Conservation (phyloP, 1,139 yeast species). For the Diutina neorugosa region DNA sequence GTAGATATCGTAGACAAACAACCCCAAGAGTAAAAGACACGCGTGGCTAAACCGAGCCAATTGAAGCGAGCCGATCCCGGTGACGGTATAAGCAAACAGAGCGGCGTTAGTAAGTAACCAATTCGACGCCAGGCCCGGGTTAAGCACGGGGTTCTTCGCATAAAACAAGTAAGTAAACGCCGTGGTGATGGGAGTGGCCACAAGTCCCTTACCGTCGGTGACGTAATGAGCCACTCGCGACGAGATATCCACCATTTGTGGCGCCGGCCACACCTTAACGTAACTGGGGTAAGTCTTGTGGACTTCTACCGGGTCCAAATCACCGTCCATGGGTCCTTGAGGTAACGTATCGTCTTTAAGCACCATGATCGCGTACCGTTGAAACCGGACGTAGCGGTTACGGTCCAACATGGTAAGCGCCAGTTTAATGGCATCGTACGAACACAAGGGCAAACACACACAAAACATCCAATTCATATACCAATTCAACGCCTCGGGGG, state of each 20-base stretch:
- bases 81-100: neutral
- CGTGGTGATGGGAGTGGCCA: neutral
- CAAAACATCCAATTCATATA: neutral
- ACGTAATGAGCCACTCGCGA: neutral
- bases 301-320: neutral
- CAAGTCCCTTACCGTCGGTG: neutral
- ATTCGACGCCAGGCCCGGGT: neutral
- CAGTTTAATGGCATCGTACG: neutral
- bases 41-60: neutral
- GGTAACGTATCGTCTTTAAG: neutral
- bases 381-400: neutral
- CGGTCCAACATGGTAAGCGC: neutral
- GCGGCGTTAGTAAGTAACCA: neutral
- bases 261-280: neutral
- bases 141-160: neutral
- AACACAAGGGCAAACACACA: neutral
- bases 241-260: neutral
- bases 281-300: conserved; percentile 1
- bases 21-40: conserved; percentile 23
- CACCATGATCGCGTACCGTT: neutral
- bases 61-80: neutral
- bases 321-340: neutral
- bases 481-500: neutral
- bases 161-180: neutral
- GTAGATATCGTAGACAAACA: conserved; percentile 51